phyloP scores from a whole-genome alignment of 129 eudicot species.

The Mikania micrantha region DNA sequence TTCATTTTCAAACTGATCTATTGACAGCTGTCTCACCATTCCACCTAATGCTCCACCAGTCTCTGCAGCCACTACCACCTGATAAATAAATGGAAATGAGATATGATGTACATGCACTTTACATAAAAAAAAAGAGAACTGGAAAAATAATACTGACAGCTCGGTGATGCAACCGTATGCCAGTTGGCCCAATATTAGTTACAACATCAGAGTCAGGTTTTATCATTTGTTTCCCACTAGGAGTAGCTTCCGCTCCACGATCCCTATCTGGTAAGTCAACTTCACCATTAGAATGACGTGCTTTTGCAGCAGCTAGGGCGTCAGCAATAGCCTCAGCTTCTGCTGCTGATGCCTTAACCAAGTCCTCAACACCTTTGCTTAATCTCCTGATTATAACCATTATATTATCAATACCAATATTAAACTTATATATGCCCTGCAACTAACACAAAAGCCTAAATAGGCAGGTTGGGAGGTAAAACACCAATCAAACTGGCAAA shows the following conservation, averaged over 20 bases:
- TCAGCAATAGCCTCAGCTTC: slow-evolving; percentile 99
- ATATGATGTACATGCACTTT: neutral
- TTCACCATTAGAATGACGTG: slow-evolving; percentile 91
- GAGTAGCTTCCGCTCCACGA: slow-evolving; percentile 95
- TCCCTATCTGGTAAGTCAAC: slow-evolving; percentile 96
- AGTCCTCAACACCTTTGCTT: slow-evolving; percentile 92
- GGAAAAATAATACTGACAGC: slow-evolving; percentile 58
- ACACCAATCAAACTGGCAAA: neutral
- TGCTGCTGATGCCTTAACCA: slow-evolving; percentile 99
- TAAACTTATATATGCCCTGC: neutral
- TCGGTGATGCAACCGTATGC: slow-evolving; percentile 95
- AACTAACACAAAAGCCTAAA: neutral
- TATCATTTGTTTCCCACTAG: slow-evolving; percentile 92
- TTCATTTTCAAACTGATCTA: slow-evolving; percentile 99
- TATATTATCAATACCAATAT: neutral
- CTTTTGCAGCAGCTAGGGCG: slow-evolving; percentile 98
- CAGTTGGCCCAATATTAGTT: slow-evolving; percentile 61
- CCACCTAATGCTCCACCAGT: slow-evolving; percentile 99
- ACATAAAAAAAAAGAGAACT: neutral
- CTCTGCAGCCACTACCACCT: slow-evolving; percentile 99
- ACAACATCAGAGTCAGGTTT: slow-evolving; percentile 73
- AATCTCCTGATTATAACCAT: slow-evolving; percentile 49
- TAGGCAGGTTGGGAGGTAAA: neutral
- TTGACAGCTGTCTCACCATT: slow-evolving; percentile 97
- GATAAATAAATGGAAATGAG: slow-evolving; percentile 28